Percentiles rank a stretch among this genome's conserved stretches.
These are phyloP conservation scores for Venturia carpophila DNA, from an alignment of 2,329 filamentous ascomycete species.

Conservation along the genomic window DNA sequence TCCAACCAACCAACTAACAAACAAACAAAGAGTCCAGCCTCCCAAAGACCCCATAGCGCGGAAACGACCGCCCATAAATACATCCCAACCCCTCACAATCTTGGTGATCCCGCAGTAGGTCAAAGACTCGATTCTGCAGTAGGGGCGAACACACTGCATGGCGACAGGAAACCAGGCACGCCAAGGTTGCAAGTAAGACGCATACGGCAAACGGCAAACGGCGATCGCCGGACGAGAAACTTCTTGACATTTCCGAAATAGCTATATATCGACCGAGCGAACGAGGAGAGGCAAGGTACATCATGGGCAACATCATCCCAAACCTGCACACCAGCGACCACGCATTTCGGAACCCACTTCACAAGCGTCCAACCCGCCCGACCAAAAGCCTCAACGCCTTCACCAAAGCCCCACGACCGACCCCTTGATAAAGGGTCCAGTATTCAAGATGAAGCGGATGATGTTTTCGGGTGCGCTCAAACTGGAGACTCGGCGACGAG, in stretches of 20 bases:
- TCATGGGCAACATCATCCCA: not conserved
- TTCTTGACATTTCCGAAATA: not conserved
- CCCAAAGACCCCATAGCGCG: too few relatives aligned
- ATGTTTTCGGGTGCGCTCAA: not conserved
- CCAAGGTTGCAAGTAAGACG: not conserved
- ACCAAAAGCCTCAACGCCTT: not conserved
- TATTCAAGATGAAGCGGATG: constrained; percentile 5
- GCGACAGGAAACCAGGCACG: not conserved
- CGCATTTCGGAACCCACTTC: not conserved
- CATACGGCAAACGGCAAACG: not conserved
- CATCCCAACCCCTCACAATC: too few relatives aligned
- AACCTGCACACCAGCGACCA: not conserved
- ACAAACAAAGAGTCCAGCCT: too few relatives aligned
- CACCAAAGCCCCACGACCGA: not conserved
- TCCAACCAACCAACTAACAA: too few relatives aligned
- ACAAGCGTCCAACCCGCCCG: not conserved
- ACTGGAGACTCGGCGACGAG: not conserved
- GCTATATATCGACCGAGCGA: not conserved
- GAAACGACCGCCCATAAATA: too few relatives aligned
- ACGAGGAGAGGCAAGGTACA: not conserved
- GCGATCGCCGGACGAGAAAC: too few relatives aligned
- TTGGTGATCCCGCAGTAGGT: too few relatives aligned
- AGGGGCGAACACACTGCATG: not conserved
- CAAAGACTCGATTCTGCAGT: not conserved
- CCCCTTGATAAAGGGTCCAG: not conserved